phyloP scores from a whole-genome alignment of 2,329 filamentous ascomycete genomes.

The Phialocephala subalpina region DNA sequence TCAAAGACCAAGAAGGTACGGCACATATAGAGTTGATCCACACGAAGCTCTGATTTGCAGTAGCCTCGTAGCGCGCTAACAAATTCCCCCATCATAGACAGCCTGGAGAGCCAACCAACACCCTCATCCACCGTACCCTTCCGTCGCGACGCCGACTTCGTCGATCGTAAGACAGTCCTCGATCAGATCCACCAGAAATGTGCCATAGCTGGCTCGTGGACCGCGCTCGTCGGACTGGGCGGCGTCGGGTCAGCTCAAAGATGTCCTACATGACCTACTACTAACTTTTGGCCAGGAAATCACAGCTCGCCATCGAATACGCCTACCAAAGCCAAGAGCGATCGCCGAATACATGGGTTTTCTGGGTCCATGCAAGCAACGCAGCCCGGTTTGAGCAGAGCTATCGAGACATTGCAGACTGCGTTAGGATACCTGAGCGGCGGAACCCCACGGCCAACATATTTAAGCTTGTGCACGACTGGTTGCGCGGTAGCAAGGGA shows the following conservation, averaged over 20 bases:
- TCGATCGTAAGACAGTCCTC: conserved; percentile 26
- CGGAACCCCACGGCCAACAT: conserved; percentile 44
- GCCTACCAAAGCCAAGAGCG: conserved; percentile 36
- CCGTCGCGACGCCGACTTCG: conserved; percentile 34
- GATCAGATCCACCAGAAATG: conserved; percentile 41
- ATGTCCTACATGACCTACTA: neutral
- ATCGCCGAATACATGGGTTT: conserved; percentile 43
- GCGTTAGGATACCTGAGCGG: conserved; percentile 24
- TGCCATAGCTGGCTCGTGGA: conserved; percentile 28
- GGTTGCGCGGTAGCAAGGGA: conserved; percentile 36
- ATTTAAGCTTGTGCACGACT: conserved; percentile 43
- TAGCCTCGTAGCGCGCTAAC: no score
- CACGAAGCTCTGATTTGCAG: no score
- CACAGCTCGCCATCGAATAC: conserved; percentile 47
- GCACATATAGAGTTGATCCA: no score
- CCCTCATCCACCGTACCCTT: conserved; percentile 34
- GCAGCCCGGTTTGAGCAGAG: conserved; percentile 11
- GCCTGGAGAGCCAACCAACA: conserved; percentile 32
- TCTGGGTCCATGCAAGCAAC: conserved; percentile 46
- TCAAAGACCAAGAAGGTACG: no score
- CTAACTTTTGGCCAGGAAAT: conserved; percentile 37
- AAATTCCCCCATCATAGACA: conserved; percentile 31
- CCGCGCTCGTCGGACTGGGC: conserved; percentile 22
- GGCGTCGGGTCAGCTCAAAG: conserved; percentile 19
- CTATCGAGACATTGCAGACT: conserved; percentile 43